Evolutionary conservation across 495 filamentous ascomycete species (phyloP), one percentile per base, ranked within the genome.

Genomic region (Penicillium coffeae): DNA sequence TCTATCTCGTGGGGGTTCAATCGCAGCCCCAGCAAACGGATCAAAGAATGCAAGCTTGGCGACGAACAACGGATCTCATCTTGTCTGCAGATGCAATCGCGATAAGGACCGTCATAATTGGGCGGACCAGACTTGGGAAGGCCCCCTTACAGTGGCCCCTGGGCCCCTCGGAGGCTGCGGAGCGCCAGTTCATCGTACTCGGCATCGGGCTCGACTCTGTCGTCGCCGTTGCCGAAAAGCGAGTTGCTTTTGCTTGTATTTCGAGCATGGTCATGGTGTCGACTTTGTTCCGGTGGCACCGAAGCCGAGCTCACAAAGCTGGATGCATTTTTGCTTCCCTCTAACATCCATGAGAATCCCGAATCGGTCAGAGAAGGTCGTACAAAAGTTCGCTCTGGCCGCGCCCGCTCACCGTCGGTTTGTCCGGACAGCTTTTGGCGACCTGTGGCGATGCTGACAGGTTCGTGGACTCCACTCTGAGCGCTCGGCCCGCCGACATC

Each of bases 281-380:
- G 67, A 46, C 65, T 70, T 55, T 73, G 69, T 43, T 78, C 75
- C 18, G 73, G 71, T 8, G 68, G 72, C 18, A 72, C 64, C 19
- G 76, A 76, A 21, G 66, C 66, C 10, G 75, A 68, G 42, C 72
- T 69, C 10, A 80, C 74, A 62, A 80, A 79, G 32, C 63, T 67
- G 9, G 71, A 76, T 20, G 74, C 64, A 34, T 68, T 67, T 22
- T 70, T 69, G 40, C 73, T 74, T 46, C 78, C 72, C 20, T 76
- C 82, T n/a, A 98, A 76, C 90, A 98, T 97, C 91, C 91, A 98
- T 9, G 91, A 86, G 62, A 96, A 96, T 8, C 83, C 86, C 21
- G 90, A 90, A 51, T 96, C 84, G 13, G 90, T 85, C 13, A 98
- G 73, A 36, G 60, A 62, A 42, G 60, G 55, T 21, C 60, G 60